Conservation (phyloP, 257 asterid genomes). For the Anisodus acutangulus region DNA sequence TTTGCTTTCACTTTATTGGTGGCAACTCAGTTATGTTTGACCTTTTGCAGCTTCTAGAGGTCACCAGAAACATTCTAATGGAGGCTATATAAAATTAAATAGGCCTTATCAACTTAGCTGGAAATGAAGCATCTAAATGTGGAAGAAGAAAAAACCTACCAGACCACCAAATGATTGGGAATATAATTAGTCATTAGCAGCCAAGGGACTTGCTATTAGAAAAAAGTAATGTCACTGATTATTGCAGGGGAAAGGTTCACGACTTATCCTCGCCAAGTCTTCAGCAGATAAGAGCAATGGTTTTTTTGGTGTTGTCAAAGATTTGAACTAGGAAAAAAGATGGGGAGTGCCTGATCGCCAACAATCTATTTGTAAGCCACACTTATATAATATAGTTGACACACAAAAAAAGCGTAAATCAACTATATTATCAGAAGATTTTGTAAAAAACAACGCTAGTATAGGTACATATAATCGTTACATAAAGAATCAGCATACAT, state of each 20-base stretch:
- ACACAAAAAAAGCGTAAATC: neutral
- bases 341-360: neutral
- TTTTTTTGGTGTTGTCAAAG: no score
- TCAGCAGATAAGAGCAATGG: neutral
- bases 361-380: neutral
- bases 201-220: neutral
- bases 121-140: conserved; percentile 17
- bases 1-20: conserved; percentile 11
- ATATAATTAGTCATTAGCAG: conserved; percentile 12
- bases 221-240: neutral
- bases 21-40: conserved; percentile 2
- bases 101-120: neutral
- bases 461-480: neutral
- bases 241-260: neutral
- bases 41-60: conserved; percentile 16
- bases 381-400: neutral
- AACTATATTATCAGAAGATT: neutral
- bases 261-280: neutral
- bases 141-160: neutral
- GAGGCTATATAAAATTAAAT: neutral
- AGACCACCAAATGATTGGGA: conserved; percentile 10
- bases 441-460: neutral
- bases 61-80: neutral
- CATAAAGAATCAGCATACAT: conserved; percentile 49
- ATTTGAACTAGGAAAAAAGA: no score